These are phyloP conservation scores for Kurtzmaniella quercitrusa DNA, from an alignment of 1,139 yeast genomes.

Conservation along the genomic window DNA sequence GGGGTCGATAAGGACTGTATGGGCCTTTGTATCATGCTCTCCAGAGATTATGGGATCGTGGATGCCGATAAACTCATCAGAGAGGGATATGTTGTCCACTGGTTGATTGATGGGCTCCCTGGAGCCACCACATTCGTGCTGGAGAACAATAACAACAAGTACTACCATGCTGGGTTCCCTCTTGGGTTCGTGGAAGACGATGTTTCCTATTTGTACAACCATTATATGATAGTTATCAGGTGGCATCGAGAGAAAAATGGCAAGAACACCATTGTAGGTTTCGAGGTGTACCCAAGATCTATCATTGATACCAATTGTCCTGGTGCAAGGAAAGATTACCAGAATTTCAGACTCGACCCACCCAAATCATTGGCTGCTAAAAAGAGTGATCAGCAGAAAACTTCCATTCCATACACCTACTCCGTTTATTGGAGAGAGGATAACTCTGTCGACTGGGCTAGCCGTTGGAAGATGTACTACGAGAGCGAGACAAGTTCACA, in stretches of 20 bases:
- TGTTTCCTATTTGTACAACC: constrained; percentile 65
- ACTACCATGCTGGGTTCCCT: constrained; percentile 86
- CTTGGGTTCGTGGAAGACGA: constrained; percentile 65
- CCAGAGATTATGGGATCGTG: constrained; percentile 45
- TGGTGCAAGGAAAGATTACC: constrained; percentile 57
- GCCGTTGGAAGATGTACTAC: constrained; percentile 74
- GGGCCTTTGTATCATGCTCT: constrained; percentile 60
- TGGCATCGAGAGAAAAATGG: constrained; percentile 50
- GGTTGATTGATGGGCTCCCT: constrained; percentile 82
- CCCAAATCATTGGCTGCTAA: constrained; percentile 9
- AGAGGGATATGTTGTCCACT: constrained; percentile 73
- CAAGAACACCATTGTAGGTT: constrained; percentile 70
- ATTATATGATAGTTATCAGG: constrained; percentile 74
- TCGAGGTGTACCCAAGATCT: constrained; percentile 86
- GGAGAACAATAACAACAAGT: constrained; percentile 53
- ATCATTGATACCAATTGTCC: constrained; percentile 67
- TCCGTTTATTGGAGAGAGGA: constrained; percentile 92
- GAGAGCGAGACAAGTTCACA: constrained; percentile 46
- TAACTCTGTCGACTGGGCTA: constrained; percentile 55
- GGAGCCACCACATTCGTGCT: constrained; percentile 85
- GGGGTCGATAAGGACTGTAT: constrained; percentile 63
- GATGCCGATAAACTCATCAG: constrained; percentile 61
- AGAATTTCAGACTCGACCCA: constrained; percentile 47
- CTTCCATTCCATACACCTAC: constrained; percentile 70
- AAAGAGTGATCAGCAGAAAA: constrained; percentile 15